Percentiles rank a stretch among this genome's conserved stretches.
These are phyloP conservation scores for Myriosclerotinia curreyana DNA, from an alignment of 2,329 filamentous ascomycete species.

Conservation along the genomic window DNA sequence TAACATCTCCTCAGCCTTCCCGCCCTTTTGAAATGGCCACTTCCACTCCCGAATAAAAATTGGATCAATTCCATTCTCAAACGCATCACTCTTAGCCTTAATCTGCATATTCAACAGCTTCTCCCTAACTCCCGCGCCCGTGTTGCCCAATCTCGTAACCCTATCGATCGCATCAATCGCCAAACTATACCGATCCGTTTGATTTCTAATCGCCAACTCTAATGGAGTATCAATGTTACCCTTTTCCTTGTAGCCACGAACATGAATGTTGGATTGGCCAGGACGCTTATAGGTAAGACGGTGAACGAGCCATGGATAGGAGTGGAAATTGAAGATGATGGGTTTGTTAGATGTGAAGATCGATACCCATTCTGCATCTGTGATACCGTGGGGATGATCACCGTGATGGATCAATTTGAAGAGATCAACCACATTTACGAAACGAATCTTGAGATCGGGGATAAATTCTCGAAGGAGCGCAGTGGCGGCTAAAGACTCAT, in stretches of 20 bases:
- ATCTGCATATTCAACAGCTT: conserved; percentile 63
- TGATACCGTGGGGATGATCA: conserved; percentile 72
- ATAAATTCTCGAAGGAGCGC: conserved; percentile 69
- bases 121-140: conserved; percentile 60
- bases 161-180: conserved; percentile 75
- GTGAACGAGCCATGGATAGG: conserved; percentile 77
- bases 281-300: conserved; percentile 72
- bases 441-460: conserved; percentile 70
- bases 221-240: conserved; percentile 81
- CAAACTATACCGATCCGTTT: conserved; percentile 72
- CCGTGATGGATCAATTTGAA: conserved; percentile 71
- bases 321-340: conserved; percentile 82
- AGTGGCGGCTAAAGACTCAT: conserved; percentile 71
- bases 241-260: conserved; percentile 79
- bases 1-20: conserved; percentile 10
- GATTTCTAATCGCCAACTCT: conserved; percentile 73
- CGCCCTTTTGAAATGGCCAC: conserved; percentile 34
- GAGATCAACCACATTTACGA: conserved; percentile 76
- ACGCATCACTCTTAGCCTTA: conserved; percentile 60
- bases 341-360: conserved; percentile 71
- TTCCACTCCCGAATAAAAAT: conserved; percentile 34
- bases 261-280: conserved; percentile 64
- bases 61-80: conserved; percentile 68
- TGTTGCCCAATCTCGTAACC: conserved; percentile 59
- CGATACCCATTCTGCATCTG: conserved; percentile 61